These are phyloP conservation scores for Akanthomyces lecanii DNA, from an alignment of 2,329 filamentous ascomycete species.

Conservation along the genomic window DNA sequence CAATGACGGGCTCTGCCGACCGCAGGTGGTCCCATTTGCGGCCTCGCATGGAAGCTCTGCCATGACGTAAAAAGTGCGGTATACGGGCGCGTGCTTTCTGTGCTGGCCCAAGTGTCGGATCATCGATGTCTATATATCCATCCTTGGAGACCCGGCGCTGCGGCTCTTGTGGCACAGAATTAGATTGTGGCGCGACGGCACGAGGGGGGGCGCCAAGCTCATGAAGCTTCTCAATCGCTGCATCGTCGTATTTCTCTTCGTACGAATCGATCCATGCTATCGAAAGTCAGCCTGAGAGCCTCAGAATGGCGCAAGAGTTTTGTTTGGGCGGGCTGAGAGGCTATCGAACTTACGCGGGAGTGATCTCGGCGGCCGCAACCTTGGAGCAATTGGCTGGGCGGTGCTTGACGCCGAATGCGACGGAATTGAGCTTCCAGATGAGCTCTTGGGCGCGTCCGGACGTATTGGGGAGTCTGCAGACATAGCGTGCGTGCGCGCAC, in stretches of 20 bases:
- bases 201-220: slow-evolving; percentile 37
- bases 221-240: slow-evolving; percentile 35
- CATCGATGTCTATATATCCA: slow-evolving; percentile 42
- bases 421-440: slow-evolving; percentile 2
- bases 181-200: slow-evolving; percentile 38
- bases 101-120: slow-evolving; percentile 34
- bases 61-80: slow-evolving; percentile 44
- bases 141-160: slow-evolving; percentile 44
- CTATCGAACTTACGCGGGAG: slow-evolving; percentile 26
- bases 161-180: slow-evolving; percentile 36
- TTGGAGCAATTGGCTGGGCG: slow-evolving; percentile 19
- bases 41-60: slow-evolving; percentile 43
- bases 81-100: slow-evolving; percentile 35
- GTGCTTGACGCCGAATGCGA: slow-evolving; percentile 18
- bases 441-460: background rate
- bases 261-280: slow-evolving; percentile 50
- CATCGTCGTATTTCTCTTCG: slow-evolving; percentile 37
- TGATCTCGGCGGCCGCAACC: slow-evolving; percentile 27
- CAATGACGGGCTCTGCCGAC: slow-evolving; percentile 55
- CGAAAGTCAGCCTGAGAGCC: slow-evolving; percentile 1
- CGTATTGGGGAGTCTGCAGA: background rate
- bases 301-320: slow-evolving; percentile 20
- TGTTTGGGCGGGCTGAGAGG: background rate
- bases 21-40: slow-evolving; percentile 58
- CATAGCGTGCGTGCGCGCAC: background rate